Conservation (phyloP, 2,329 filamentous ascomycete species). For the Diaporthe destruens region DNA sequence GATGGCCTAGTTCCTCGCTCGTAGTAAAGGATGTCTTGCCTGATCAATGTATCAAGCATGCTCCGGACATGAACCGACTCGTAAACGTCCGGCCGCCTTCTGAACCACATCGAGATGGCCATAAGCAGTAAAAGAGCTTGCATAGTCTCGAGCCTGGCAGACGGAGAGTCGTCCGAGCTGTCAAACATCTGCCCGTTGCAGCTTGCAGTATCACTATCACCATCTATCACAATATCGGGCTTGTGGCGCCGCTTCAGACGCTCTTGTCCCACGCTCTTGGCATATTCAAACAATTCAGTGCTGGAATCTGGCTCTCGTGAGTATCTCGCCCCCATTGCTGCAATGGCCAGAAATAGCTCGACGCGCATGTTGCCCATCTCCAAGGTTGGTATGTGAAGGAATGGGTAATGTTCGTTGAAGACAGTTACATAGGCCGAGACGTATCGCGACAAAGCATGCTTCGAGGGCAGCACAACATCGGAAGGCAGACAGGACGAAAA, state of each 20-base stretch:
- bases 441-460: conserved; percentile 12
- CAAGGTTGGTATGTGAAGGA: conserved; percentile 10
- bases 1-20: background rate
- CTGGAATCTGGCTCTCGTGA: conserved; percentile 1
- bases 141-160: background rate
- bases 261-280: conserved; percentile 8
- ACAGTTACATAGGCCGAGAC: background rate
- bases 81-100: background rate
- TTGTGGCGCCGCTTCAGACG: background rate
- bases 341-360: background rate
- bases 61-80: background rate
- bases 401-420: conserved; percentile 13
- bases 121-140: background rate
- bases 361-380: background rate
- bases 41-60: conserved; percentile 1
- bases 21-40: background rate
- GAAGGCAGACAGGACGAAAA: background rate
- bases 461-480: background rate
- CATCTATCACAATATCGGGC: background rate
- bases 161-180: background rate
- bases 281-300: background rate
- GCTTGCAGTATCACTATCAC: background rate
- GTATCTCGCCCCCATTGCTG: background rate
- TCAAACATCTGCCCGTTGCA: background rate
- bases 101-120: conserved; percentile 5